These are phyloP conservation scores for Jaminaea rosea DNA, from an alignment of 1,284 basidiomycete genomes.

Conservation along the genomic window DNA sequence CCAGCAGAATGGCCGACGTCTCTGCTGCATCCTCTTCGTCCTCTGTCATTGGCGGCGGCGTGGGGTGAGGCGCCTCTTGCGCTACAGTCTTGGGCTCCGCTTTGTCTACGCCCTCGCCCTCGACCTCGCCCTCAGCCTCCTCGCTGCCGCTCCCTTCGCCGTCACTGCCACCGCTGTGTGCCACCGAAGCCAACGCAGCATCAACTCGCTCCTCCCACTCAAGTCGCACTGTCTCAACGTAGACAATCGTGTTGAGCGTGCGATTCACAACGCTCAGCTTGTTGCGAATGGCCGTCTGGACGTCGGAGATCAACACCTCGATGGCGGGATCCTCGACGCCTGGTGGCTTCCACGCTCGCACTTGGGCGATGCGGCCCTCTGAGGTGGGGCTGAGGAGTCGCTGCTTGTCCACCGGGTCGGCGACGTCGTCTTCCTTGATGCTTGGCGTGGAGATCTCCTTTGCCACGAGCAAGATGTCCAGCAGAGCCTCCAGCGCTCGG, in stretches of 20 bases:
- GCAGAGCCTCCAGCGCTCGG: constrained; percentile 69
- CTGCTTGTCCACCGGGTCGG: constrained; percentile 79
- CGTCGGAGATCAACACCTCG: constrained; percentile 70
- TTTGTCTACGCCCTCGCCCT: constrained; percentile 4
- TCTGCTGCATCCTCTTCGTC: constrained; percentile 15
- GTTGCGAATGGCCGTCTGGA: constrained; percentile 75
- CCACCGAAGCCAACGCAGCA: constrained; percentile 54
- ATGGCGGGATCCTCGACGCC: constrained; percentile 66
- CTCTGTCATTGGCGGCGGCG: constrained; percentile 13
- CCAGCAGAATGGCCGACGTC: constrained; percentile 13
- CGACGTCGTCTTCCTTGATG: constrained; percentile 68
- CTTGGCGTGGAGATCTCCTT: constrained; percentile 77
- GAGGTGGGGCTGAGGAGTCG: constrained; percentile 62
- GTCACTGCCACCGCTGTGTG: constrained; percentile 12
- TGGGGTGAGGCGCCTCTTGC: constrained; percentile 31
- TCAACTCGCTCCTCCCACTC: constrained; percentile 91
- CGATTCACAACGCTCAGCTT: constrained; percentile 93
- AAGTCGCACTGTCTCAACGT: constrained; percentile 90
- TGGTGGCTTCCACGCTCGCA: constrained; percentile 25
- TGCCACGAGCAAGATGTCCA: constrained; percentile 71
- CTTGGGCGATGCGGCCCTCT: constrained; percentile 31
- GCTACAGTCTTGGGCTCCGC: constrained; percentile 11
- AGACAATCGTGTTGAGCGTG: constrained; percentile 94
- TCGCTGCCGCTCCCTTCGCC: constrained; percentile 10
- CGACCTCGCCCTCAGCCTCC: constrained; percentile 47